phyloP scores from a whole-genome alignment of 2,329 filamentous ascomycete genomes.

The Fusarium setosum region DNA sequence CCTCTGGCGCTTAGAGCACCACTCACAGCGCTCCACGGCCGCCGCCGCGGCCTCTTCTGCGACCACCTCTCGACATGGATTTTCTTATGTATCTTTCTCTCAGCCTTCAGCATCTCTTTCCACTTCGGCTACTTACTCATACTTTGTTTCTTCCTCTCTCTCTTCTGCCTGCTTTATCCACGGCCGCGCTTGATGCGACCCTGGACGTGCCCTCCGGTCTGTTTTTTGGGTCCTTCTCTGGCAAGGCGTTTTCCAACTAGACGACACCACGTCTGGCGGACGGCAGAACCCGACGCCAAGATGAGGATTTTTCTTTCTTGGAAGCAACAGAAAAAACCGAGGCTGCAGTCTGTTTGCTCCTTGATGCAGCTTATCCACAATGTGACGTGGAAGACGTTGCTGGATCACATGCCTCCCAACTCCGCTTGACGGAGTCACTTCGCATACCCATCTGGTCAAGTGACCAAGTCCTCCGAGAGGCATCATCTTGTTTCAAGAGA shows the following conservation, averaged over 20 bases:
- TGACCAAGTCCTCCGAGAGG: neutral
- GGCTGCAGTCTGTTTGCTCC: neutral
- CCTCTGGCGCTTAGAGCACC: conserved; percentile 34
- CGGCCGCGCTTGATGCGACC: conserved; percentile 28
- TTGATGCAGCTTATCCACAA: neutral
- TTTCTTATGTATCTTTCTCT: conserved; percentile 3
- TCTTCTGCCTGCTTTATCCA: neutral
- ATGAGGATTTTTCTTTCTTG: neutral
- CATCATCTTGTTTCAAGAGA: neutral
- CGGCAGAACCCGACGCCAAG: neutral
- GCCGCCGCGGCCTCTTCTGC: conserved; percentile 21
- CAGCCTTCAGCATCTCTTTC: conserved; percentile 6
- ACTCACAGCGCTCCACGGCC: conserved; percentile 35
- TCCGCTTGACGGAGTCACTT: conserved; percentile 2
- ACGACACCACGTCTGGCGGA: neutral
- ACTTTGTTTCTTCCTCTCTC: neutral
- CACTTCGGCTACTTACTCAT: no score
- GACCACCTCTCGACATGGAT: conserved; percentile 9
- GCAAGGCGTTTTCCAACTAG: conserved; percentile 14
- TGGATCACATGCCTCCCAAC: neutral
- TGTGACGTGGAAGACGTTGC: conserved; percentile 1
- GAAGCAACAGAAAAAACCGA: neutral
- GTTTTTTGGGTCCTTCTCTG: conserved; percentile 6
- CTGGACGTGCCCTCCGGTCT: conserved; percentile 9
- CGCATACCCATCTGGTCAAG: conserved; percentile 24